These are phyloP conservation scores for Inga oerstediana DNA, from an alignment of 306 rosid species.

Conservation along the genomic window DNA sequence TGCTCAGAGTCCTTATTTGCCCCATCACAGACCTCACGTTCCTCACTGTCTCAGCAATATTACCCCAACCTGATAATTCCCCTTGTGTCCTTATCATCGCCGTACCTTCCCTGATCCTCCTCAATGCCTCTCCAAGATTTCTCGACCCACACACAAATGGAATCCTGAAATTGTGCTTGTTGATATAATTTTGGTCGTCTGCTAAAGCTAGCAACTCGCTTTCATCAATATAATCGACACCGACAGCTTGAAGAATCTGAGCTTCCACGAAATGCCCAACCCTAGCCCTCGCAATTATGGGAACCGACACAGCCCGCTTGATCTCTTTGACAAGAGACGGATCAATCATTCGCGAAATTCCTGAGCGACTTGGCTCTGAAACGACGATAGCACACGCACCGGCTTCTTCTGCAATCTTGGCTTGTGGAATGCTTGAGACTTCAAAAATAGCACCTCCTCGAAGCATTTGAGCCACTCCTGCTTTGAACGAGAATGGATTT, in stretches of 20 bases:
- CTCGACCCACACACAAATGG: slow-evolving; percentile 68
- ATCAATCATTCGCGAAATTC: slow-evolving; percentile 64
- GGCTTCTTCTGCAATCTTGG: slow-evolving; percentile 75
- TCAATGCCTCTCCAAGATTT: slow-evolving; percentile 65
- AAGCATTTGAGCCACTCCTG: slow-evolving; percentile 55
- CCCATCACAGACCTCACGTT: slow-evolving; percentile 67
- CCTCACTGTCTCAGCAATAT: slow-evolving; percentile 43
- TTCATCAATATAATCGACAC: slow-evolving; percentile 75
- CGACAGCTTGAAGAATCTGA: slow-evolving; percentile 69
- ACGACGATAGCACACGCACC: slow-evolving; percentile 64
- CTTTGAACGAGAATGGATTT: slow-evolving; percentile 43
- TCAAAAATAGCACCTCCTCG: slow-evolving; percentile 69
- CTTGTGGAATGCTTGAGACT: slow-evolving; percentile 51
- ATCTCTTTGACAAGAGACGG: slow-evolving; percentile 59
- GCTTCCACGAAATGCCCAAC: slow-evolving; percentile 88
- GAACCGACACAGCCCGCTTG: slow-evolving; percentile 59
- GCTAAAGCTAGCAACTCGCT: slow-evolving; percentile 57
- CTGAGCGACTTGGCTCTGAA: slow-evolving; percentile 38
- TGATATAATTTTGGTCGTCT: slow-evolving; percentile 61
- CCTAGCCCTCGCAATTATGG: slow-evolving; percentile 61
- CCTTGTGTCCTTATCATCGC: slow-evolving; percentile 70
- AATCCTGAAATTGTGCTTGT: slow-evolving; percentile 64
- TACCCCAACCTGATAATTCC: slow-evolving; percentile 50
- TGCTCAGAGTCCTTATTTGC: slow-evolving; percentile 53
- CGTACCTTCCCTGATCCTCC: slow-evolving; percentile 77